phyloP scores from a whole-genome alignment of 495 filamentous ascomycete genomes.

The Penicillium ucsense region DNA sequence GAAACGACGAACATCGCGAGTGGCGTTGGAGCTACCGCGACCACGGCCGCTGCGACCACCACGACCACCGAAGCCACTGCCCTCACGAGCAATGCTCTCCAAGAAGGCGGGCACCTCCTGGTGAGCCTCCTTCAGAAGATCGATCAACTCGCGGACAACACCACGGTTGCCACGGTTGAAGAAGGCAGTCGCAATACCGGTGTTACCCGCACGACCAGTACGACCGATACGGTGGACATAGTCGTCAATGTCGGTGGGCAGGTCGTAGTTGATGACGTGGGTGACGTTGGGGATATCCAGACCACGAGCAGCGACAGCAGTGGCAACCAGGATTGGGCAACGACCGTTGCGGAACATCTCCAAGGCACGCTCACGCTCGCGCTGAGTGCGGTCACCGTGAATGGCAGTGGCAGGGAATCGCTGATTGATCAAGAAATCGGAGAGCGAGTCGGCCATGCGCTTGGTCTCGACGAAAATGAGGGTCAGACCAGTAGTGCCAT shows the following conservation, averaged over 20 bases:
- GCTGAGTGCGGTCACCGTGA: slow-evolving; percentile 95
- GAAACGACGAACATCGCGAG: slow-evolving; percentile 79
- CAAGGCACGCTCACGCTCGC: slow-evolving; percentile 94
- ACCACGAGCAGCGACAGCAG: slow-evolving; percentile 89
- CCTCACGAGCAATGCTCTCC: slow-evolving; percentile 92
- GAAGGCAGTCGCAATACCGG: slow-evolving; percentile 95
- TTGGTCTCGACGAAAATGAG: slow-evolving; percentile 99
- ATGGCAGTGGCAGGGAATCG: slow-evolving; percentile 98
- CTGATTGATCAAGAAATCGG: slow-evolving; percentile 96
- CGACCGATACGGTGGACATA: slow-evolving; percentile 99
- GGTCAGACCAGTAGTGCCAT: slow-evolving; percentile 73
- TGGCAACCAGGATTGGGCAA: slow-evolving; percentile 93
- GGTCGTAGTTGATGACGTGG: slow-evolving; percentile 98
- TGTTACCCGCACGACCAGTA: slow-evolving; percentile 99
- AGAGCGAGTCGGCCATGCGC: slow-evolving; percentile 96
- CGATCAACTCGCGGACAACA: slow-evolving; percentile 88
- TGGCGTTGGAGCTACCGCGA: slow-evolving; percentile 47
- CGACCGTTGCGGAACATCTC: slow-evolving; percentile 94
- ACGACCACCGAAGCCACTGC: slow-evolving; percentile 66
- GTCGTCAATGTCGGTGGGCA: slow-evolving; percentile 97
- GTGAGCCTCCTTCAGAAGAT: slow-evolving; percentile 94
- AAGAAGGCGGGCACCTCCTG: slow-evolving; percentile 91
- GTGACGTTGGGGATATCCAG: slow-evolving; percentile 98
- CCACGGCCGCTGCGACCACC: slow-evolving; percentile 63
- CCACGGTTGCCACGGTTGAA: slow-evolving; percentile 99